Conservation (phyloP, 1,139 yeast species). For the Yamadazyma trypodendri region DNA sequence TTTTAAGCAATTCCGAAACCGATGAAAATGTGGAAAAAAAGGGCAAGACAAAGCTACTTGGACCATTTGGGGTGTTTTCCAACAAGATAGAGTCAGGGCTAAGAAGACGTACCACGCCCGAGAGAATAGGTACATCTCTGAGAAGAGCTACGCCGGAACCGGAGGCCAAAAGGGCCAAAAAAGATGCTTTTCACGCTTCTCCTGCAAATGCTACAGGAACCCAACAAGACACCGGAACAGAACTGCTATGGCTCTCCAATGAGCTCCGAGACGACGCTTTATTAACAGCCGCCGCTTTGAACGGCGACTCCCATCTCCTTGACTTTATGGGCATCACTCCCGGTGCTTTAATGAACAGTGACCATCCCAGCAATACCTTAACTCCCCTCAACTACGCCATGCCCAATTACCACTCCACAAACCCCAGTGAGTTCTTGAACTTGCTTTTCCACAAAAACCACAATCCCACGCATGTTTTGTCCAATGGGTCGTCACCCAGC, state of each 20-base stretch:
- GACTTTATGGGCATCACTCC: constrained; percentile 46
- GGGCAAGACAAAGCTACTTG: constrained; percentile 57
- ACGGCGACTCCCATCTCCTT: constrained; percentile 58
- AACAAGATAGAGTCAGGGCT: not conserved
- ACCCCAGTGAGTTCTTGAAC: constrained; percentile 41
- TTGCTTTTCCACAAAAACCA: constrained; percentile 50
- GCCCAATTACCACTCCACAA: constrained; percentile 9
- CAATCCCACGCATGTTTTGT: constrained; percentile 9
- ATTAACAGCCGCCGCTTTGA: constrained; percentile 70
- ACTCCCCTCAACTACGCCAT: constrained; percentile 2
- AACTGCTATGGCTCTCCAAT: constrained; percentile 70
- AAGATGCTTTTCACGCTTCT: not conserved
- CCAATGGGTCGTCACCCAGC: constrained; percentile 8
- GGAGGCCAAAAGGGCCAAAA: not conserved
- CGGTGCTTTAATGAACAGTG: constrained; percentile 14
- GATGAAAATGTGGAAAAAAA: constrained; percentile 31
- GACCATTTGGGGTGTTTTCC: constrained; percentile 84
- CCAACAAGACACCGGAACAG: too few species aligned
- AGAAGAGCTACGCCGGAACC: too few species aligned
- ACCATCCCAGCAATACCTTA: constrained; percentile 8
- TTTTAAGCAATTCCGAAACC: constrained; percentile 54
- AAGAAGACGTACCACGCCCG: too few species aligned
- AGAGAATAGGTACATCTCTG: too few species aligned
- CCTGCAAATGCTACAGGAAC: constrained; percentile 18
- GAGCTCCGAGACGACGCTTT: constrained; percentile 72